A percentile compares a stretch with the other conserved stretches of the same genome.
These are phyloP conservation scores for Plasmodium vivax DNA, from an alignment of 169 alveolate genomes.

Conservation along the genomic window DNA sequence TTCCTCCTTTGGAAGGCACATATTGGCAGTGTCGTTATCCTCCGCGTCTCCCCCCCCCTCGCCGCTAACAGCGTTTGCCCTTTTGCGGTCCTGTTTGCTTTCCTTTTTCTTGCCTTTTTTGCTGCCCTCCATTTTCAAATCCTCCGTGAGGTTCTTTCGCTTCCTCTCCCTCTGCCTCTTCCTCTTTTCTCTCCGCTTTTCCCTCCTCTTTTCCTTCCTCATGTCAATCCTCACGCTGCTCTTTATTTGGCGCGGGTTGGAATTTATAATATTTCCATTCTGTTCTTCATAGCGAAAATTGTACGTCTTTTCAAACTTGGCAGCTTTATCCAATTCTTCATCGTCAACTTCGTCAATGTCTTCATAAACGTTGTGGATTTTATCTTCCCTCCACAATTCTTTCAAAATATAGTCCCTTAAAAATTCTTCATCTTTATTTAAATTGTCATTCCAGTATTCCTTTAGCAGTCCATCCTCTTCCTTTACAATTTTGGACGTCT, in stretches of 20 bases:
- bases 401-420: constrained; percentile 84
- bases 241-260: constrained; percentile 36
- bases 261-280: constrained; percentile 29
- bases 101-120: background rate
- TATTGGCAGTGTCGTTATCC: background rate
- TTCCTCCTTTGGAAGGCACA: background rate
- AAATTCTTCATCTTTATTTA: constrained; percentile 83
- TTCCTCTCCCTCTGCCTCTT: background rate
- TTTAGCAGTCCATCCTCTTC: constrained; percentile 72
- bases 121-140: constrained; percentile 5
- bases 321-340: constrained; percentile 80
- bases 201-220: constrained; percentile 34
- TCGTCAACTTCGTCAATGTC: constrained; percentile 80
- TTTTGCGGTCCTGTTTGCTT: background rate
- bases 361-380: constrained; percentile 69
- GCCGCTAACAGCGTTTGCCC: background rate
- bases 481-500: constrained; percentile 2
- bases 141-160: constrained; percentile 10
- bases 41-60: background rate
- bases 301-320: constrained; percentile 80
- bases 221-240: constrained; percentile 31
- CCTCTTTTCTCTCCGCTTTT: constrained; percentile 42
- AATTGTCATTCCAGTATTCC: constrained; percentile 75
- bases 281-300: constrained; percentile 76
- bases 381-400: constrained; percentile 86